These are phyloP conservation scores for Mortierella sp. DNA, from an alignment of 371 early-diverging fungal species.

Conservation along the genomic window DNA sequence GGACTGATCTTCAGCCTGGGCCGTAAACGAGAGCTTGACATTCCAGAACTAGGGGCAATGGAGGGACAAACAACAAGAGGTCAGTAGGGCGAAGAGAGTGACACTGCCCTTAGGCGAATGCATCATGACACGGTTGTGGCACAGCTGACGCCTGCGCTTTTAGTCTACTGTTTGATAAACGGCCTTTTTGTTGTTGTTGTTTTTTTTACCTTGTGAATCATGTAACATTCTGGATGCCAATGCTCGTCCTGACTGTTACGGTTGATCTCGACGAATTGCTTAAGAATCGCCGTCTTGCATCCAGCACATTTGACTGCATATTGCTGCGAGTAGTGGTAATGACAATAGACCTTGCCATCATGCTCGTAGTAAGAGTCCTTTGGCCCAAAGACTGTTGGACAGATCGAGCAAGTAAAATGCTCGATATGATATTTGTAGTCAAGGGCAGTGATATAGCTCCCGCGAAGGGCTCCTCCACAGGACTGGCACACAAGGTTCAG, in stretches of 20 bases:
- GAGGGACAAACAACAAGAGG: neutral
- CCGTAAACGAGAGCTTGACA: slow-evolving; percentile 63
- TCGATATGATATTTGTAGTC: slow-evolving; percentile 94
- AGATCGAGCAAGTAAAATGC: slow-evolving; percentile 96
- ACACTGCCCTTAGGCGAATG: too few relatives aligned
- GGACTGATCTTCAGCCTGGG: slow-evolving; percentile 26
- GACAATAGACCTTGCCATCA: slow-evolving; percentile 88
- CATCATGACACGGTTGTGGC: too few relatives aligned
- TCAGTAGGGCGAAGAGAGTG: neutral
- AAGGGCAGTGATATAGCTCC: slow-evolving; percentile 92
- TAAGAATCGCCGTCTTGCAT: slow-evolving; percentile 91
- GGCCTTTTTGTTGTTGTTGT: too few relatives aligned
- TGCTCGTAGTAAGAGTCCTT: slow-evolving; percentile 95
- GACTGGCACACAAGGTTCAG: slow-evolving; percentile 89
- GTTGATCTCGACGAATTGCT: slow-evolving; percentile 93
- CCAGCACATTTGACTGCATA: slow-evolving; percentile 93
- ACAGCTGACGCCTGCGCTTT: too few relatives aligned
- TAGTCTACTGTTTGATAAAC: too few relatives aligned
- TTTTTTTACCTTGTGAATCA: slow-evolving; percentile 87
- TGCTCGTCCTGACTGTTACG: slow-evolving; percentile 76
- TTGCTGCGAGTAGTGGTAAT: slow-evolving; percentile 87
- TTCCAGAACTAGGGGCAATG: slow-evolving; percentile 76
- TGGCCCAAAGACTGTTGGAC: slow-evolving; percentile 93
- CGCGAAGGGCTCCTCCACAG: slow-evolving; percentile 91
- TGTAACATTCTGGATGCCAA: slow-evolving; percentile 99